A percentile compares a stretch with the other conserved stretches of the same genome.
Evolutionary conservation across 495 filamentous ascomycete species (phyloP).

Genomic region (Eremomyces bilateralis): DNA sequence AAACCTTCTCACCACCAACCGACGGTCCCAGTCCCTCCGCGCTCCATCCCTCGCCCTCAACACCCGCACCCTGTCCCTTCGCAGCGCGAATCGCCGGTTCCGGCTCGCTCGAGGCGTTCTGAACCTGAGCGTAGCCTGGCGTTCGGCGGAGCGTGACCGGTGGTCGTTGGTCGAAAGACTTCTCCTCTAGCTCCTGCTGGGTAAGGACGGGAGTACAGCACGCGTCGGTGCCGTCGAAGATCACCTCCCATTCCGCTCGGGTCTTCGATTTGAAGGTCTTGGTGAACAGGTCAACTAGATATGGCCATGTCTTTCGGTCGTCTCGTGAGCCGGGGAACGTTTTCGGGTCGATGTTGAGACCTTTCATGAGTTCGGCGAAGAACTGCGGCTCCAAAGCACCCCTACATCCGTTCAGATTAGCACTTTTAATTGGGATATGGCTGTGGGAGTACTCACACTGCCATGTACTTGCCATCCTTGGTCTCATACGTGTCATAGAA

Average conservation of each 20-base stretch:
- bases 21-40: conserved; percentile 38
- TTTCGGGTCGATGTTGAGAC: conserved; percentile 32
- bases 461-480: conserved; percentile 60
- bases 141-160: conserved; percentile 45
- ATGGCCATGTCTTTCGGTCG: conserved; percentile 42
- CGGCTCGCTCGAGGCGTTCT: conserved; percentile 4
- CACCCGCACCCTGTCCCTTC: conserved; percentile 27
- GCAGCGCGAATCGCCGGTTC: conserved; percentile 14
- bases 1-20: conserved; percentile 42
- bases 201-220: conserved; percentile 75
- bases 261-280: conserved; percentile 48
- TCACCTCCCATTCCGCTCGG: conserved; percentile 55
- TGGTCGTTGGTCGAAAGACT: conserved; percentile 52
- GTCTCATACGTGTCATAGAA: conserved; percentile 82
- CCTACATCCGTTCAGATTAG: conserved; percentile 3
- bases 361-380: conserved; percentile 41
- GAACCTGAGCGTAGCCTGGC: conserved; percentile 27
- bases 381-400: conserved; percentile 80
- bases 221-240: conserved; percentile 80
- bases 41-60: conserved; percentile 28
- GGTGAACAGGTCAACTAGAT: conserved; percentile 36
- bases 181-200: conserved; percentile 45
- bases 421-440: background rate
- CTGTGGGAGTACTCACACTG: conserved; percentile 28
- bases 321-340: conserved; percentile 30